These are phyloP conservation scores for Reutealis trisperma DNA, from an alignment of 345 rosid genomes.

Conservation along the genomic window DNA sequence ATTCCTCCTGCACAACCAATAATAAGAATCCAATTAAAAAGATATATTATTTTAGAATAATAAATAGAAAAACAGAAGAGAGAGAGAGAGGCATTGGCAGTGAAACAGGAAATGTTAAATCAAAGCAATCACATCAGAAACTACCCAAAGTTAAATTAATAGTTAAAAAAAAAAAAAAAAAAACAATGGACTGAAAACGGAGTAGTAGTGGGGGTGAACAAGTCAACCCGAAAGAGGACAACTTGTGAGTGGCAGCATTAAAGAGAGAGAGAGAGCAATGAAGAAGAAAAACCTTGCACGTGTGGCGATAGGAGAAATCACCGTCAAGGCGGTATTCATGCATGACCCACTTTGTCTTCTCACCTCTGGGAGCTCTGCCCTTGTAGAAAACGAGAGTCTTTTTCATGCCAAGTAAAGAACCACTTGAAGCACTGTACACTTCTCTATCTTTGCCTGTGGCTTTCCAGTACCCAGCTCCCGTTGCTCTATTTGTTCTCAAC, in stretches of 20 bases:
- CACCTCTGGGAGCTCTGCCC: conserved; percentile 90
- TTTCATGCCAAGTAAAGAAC: conserved; percentile 79
- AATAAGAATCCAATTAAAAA: no score
- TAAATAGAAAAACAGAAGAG: neutral
- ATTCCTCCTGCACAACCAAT: conserved; percentile 70
- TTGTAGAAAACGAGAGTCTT: conserved; percentile 83
- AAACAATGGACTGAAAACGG: conserved; percentile 15
- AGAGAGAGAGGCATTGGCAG: neutral
- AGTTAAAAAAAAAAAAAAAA: neutral
- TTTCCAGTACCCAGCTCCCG: conserved; percentile 90
- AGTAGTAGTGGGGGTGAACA: neutral
- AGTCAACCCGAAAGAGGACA: conserved; percentile 55
- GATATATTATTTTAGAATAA: neutral
- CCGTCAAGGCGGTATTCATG: conserved; percentile 91
- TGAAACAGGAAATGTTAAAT: conserved; percentile 27
- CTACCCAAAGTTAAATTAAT: conserved; percentile 17
- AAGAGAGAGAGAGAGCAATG: neutral
- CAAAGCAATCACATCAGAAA: conserved; percentile 53
- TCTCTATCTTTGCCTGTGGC: conserved; percentile 90
- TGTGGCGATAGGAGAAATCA: conserved; percentile 71
- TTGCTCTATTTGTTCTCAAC: conserved; percentile 81
- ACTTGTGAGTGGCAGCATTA: neutral
- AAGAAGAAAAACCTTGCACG: conserved; percentile 58
- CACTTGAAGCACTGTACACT: conserved; percentile 54
- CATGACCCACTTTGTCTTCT: conserved; percentile 96